A percentile compares a stretch with the other conserved stretches of the same genome.
Evolutionary conservation across 1,139 yeast genomes (phyloP).

Genomic region (Nakaseomyces kungkrabaensis): DNA sequence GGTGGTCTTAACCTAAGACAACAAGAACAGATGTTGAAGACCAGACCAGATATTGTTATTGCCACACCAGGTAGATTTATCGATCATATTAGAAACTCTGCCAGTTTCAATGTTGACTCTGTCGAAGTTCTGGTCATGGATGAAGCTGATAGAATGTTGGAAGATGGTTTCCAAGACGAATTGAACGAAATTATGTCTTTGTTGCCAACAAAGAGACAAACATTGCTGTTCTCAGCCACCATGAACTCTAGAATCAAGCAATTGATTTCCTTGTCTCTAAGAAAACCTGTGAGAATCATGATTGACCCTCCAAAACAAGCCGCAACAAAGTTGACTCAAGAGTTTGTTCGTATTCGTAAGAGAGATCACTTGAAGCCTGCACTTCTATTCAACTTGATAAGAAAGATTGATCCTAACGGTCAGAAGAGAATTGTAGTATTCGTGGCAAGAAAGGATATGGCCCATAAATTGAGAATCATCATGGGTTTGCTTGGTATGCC

Average conservation of each 20-base stretch:
- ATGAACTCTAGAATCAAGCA: constrained; percentile 92
- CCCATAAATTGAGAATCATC: constrained; percentile 77
- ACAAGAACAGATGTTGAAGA: constrained; percentile 87
- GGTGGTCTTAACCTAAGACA: constrained; percentile 94
- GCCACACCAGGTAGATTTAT: constrained; percentile 97
- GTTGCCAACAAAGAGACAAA: constrained; percentile 86
- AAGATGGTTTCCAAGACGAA: constrained; percentile 96
- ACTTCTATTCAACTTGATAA: constrained; percentile 59
- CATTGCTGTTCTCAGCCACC: constrained; percentile 90
- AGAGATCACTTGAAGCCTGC: constrained; percentile 81
- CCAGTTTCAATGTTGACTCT: constrained; percentile 80
- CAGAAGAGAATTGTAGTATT: constrained; percentile 76
- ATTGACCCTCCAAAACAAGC: constrained; percentile 94
- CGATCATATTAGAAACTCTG: constrained; percentile 92
- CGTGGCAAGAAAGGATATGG: constrained; percentile 82
- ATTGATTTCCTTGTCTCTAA: constrained; percentile 74
- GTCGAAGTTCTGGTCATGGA: constrained; percentile 90
- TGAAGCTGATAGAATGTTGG: constrained; percentile 97
- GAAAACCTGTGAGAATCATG: constrained; percentile 88
- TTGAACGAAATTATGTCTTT: constrained; percentile 78
- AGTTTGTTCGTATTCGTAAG: constrained; percentile 87
- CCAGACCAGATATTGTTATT: constrained; percentile 89
- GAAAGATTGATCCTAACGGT: constrained; percentile 50
- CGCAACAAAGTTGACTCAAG: constrained; percentile 77
- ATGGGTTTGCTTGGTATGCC: constrained; percentile 78